Conservation (phyloP, 1,284 basidiomycete species). For the Grifola frondosa region DNA sequence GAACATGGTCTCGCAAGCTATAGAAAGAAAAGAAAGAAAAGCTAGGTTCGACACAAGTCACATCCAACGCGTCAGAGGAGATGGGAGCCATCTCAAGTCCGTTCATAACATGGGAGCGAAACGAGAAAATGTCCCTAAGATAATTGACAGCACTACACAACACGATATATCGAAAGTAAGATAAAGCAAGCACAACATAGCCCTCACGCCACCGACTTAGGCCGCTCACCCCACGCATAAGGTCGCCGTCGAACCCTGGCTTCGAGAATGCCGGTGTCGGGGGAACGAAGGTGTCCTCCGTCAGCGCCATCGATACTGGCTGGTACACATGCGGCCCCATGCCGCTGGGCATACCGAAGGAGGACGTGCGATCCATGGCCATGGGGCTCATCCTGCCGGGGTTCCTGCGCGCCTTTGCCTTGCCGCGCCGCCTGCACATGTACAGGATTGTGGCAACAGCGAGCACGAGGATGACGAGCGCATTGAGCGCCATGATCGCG, state of each 20-base stretch:
- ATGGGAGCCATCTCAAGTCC: no score
- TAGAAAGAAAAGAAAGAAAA: conserved; percentile 12
- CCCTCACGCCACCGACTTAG: conserved; percentile 45
- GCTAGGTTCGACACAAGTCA: no score
- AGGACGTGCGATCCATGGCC: conserved; percentile 36
- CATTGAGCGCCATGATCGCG: conserved; percentile 70
- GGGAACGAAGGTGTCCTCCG: conserved; percentile 69
- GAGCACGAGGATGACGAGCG: conserved; percentile 60
- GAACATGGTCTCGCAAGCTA: no score
- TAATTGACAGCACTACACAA: neutral
- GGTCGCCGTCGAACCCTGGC: conserved; percentile 40
- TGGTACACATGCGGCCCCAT: conserved; percentile 48
- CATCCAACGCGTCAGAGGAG: no score
- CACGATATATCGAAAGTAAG: no score
- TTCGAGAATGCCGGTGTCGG: conserved; percentile 59
- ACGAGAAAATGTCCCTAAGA: neutral
- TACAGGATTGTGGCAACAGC: conserved; percentile 49
- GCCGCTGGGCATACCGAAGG: conserved; percentile 22
- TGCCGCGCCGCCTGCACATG: conserved; percentile 45
- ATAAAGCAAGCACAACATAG: neutral
- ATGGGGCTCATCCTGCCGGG: conserved; percentile 56
- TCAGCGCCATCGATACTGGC: conserved; percentile 74
- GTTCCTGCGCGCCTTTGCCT: conserved; percentile 37
- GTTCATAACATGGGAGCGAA: neutral
- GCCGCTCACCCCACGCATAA: conserved; percentile 32